Conservation (phyloP, 805 yeast genomes). For the Metschnikowia noctiluminum region DNA sequence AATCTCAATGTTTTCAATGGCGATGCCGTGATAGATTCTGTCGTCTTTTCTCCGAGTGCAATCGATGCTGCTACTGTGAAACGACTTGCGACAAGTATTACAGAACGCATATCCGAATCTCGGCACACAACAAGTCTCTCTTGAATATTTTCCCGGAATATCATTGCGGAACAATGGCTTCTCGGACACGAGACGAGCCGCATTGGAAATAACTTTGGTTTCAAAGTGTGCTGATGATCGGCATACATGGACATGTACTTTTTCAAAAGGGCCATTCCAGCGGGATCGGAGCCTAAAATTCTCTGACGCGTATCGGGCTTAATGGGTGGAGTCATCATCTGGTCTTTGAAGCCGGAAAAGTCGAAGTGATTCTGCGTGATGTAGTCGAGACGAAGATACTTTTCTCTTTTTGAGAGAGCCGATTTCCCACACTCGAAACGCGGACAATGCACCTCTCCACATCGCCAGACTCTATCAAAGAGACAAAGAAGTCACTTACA, state of each 20-base stretch:
- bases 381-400: slow-evolving; percentile 18
- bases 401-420: slow-evolving; percentile 16
- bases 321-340: slow-evolving; percentile 42
- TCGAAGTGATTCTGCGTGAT: slow-evolving; percentile 17
- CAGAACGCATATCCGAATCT: slow-evolving; percentile 55
- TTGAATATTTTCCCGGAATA: slow-evolving; percentile 45
- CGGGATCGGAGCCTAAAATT: slow-evolving; percentile 20
- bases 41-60: slow-evolving; percentile 32
- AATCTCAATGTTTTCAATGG: slow-evolving; percentile 31
- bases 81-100: slow-evolving; percentile 52
- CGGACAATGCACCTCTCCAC: slow-evolving; percentile 56
- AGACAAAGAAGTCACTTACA: slow-evolving; percentile 14
- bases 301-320: slow-evolving; percentile 30
- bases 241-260: slow-evolving; percentile 36
- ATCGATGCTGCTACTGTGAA: slow-evolving; percentile 53
- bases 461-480: slow-evolving; percentile 46
- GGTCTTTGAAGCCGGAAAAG: slow-evolving; percentile 29
- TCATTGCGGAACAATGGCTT: slow-evolving; percentile 39
- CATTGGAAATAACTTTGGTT: slow-evolving; percentile 44
- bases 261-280: slow-evolving; percentile 1
- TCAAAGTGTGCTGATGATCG: slow-evolving; percentile 40
- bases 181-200: slow-evolving; percentile 53
- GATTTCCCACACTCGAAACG: slow-evolving; percentile 45
- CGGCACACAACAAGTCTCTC: slow-evolving; percentile 49
- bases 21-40: slow-evolving; percentile 26